Base-by-base conservation (phyloP, 1,139 yeast species). In the Yamadazyma conglobata region DNA sequence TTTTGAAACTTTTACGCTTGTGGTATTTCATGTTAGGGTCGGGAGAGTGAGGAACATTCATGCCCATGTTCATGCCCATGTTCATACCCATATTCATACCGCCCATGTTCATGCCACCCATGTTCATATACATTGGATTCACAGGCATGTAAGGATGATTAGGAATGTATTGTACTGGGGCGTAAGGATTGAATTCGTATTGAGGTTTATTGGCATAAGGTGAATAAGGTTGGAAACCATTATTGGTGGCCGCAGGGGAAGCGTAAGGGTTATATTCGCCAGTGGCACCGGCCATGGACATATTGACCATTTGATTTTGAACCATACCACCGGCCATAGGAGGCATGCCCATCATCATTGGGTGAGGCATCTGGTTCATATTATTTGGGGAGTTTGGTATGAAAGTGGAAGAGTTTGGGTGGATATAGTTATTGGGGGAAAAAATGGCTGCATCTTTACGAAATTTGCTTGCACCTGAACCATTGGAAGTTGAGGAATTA, bases 401-500 rank as follows among this genome's bases (percentile, higher is more conserved):
- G 22, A 21, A 21, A 12, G 11, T 22, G 6, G 6, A 6, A 15
- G 23, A n/a, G 15, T 14, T 31, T 10, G 38, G 30, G 23, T 28
- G 34, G 21, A 37, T 43, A 36, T 41, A 39, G 24, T 50, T 55
- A 33, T 59, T 48, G 9, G 71, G 71, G 13, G 61, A 57, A 38
- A 64, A 64, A 30, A 64, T 59, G 31, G 65, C 64, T 18, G 69
- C 70, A 47, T 63, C 70, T 29, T 64, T 58, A 42, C 70, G 65
- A 44, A 64, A 64, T 33, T 69, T 62, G 42, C 55, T 57, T 30
- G 66, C 57, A 14, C 67, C 65, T 27, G 60, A 26, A 10, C 38
- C 35, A 30, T 22, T 35, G 7, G 36, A 23, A 19, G 20, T 33
- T 5, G 24, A 11, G 13, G 31, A 18, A 18, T 28, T 28, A 31